Evolutionary conservation across 2,329 filamentous ascomycete species (phyloP).

Genomic region (Hypoxylon rubiginosum): DNA sequence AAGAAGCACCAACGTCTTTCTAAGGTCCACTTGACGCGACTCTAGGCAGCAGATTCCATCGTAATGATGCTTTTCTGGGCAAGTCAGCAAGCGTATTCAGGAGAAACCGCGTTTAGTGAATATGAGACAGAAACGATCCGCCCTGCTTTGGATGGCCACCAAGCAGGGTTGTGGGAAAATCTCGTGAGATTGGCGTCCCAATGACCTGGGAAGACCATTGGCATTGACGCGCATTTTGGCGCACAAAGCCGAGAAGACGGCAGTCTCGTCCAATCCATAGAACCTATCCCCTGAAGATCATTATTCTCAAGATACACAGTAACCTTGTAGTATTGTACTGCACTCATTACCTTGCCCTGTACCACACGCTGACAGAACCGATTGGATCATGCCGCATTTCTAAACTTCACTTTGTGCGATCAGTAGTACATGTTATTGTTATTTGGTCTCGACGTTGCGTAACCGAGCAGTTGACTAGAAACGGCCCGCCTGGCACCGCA

Average conservation of each 20-base stretch:
- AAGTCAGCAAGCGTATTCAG: conserved; percentile 23
- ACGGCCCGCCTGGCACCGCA: conserved; percentile 2
- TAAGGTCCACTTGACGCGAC: conserved; percentile 33
- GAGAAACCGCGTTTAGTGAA: conserved; percentile 16
- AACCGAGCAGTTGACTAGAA: conserved; percentile 14
- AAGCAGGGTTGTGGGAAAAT: conserved; percentile 19
- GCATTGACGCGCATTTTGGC: conserved; percentile 28
- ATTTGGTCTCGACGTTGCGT: conserved; percentile 4
- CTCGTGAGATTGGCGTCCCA: conserved; percentile 34
- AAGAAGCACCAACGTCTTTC: conserved; percentile 15
- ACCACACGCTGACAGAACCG: conserved; percentile 22
- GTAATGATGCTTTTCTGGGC: conserved; percentile 24
- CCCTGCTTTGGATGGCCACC: conserved; percentile 1
- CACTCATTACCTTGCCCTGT: conserved; percentile 22
- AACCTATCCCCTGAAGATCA: conserved; percentile 41
- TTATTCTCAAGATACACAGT: conserved; percentile 5
- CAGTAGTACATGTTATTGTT: conserved; percentile 9
- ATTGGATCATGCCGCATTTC: neutral
- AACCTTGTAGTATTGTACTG: conserved; percentile 17
- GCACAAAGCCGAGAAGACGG: conserved; percentile 25
- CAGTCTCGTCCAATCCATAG: conserved; percentile 28
- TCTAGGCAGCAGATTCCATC: conserved; percentile 28
- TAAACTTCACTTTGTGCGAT: neutral
- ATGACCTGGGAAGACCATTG: conserved; percentile 33
- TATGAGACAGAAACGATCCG: conserved; percentile 22